Percentiles rank a stretch among this genome's conserved stretches.
These are phyloP conservation scores for Malassezia pachydermatis DNA, from an alignment of 1,284 basidiomycete genomes.

Conservation along the genomic window DNA sequence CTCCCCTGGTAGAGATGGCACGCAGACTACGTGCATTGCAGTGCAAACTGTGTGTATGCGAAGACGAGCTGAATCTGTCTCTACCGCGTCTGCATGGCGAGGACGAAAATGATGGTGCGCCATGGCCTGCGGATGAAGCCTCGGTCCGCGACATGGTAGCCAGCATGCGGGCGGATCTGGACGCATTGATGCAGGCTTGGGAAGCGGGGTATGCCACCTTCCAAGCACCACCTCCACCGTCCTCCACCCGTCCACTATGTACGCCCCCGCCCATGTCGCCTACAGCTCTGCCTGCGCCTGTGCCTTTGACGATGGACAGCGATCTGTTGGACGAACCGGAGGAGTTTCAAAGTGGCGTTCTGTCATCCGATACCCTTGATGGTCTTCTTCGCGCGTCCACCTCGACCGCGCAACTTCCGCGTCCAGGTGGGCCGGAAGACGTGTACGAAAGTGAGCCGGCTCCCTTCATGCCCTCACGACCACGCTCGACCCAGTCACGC, in stretches of 20 bases:
- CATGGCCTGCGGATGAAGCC: background rate
- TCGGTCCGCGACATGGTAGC: constrained; percentile 22
- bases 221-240: constrained; percentile 1
- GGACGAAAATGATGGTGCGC: too few relatives aligned
- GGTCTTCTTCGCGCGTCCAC: constrained; percentile 25
- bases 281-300: background rate
- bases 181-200: constrained; percentile 38
- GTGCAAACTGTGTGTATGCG: constrained; percentile 41
- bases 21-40: constrained; percentile 41
- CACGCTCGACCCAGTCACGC: constrained; percentile 20
- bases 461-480: constrained; percentile 7
- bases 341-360: background rate
- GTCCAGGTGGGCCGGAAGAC: constrained; percentile 31
- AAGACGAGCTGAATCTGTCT: constrained; percentile 26
- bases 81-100: constrained; percentile 33
- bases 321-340: background rate
- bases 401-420: constrained; percentile 29
- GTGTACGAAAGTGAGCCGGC: constrained; percentile 35
- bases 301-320: background rate
- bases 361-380: background rate
- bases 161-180: constrained; percentile 37
- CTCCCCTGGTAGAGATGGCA: constrained; percentile 31
- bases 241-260: background rate
- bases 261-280: background rate
- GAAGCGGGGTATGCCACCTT: constrained; percentile 34